Evolutionary conservation across 2,329 filamentous ascomycete species (phyloP).

Genomic region (Harringtonia aguacate): DNA sequence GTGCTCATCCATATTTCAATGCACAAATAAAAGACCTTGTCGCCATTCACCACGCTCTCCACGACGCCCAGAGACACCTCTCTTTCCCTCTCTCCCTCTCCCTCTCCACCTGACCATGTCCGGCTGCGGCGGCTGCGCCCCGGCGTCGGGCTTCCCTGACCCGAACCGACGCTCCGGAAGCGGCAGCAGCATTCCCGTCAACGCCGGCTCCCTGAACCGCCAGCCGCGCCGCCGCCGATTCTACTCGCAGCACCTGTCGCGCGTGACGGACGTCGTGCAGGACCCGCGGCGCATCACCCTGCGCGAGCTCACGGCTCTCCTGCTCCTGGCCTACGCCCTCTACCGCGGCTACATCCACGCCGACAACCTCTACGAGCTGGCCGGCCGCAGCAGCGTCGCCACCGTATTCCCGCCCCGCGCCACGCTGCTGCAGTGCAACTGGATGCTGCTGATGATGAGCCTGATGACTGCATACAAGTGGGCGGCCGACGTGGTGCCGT

Average conservation of each 20-base stretch:
- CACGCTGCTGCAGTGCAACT: slow-evolving; percentile 3
- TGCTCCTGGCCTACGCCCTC: slow-evolving; percentile 6
- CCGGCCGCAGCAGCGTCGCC: slow-evolving; percentile 4
- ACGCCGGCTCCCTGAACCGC: neutral
- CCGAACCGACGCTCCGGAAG: slow-evolving; percentile 1
- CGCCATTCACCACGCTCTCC: no score
- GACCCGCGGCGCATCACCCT: slow-evolving; percentile 8
- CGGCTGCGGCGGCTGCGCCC: neutral
- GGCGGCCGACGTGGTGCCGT: slow-evolving; percentile 8
- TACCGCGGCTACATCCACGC: slow-evolving; percentile 3
- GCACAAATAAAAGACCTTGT: no score
- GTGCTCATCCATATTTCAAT: no score
- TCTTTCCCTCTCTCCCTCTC: no score
- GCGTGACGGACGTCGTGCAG: slow-evolving; percentile 9
- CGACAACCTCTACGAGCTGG: slow-evolving; percentile 2
- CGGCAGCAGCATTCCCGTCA: neutral
- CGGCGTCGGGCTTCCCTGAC: slow-evolving; percentile 1
- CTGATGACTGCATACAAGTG: neutral
- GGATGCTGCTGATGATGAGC: neutral
- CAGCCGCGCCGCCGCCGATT: slow-evolving; percentile 8
- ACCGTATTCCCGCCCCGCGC: slow-evolving; percentile 7
- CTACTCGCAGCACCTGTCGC: slow-evolving; percentile 9
- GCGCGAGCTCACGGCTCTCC: slow-evolving; percentile 9
- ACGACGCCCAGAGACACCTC: neutral
- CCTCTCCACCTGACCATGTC: neutral